Evolutionary conservation across 208 protist genomes (phyloP).

Genomic region (Endotrypanum monterogeii): DNA sequence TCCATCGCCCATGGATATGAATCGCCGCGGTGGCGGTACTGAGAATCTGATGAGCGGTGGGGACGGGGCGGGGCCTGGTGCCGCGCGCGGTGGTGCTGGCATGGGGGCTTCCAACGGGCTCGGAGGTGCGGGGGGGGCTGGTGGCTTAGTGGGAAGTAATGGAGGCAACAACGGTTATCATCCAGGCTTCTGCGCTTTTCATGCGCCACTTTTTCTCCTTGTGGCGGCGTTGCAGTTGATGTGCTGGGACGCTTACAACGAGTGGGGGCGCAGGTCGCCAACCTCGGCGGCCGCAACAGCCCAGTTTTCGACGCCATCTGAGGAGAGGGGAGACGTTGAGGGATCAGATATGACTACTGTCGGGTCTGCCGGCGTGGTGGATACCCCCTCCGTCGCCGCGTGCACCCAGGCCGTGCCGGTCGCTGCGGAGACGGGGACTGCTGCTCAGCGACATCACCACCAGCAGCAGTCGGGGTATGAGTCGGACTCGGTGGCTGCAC

Average conservation of each 20-base stretch:
- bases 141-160: not conserved
- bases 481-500: not conserved
- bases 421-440: constrained; percentile 15
- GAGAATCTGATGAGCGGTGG: constrained; percentile 6
- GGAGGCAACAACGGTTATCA: constrained; percentile 12
- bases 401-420: constrained; percentile 9
- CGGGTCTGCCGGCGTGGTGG: not conserved
- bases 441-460: not conserved
- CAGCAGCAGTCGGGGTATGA: constrained; percentile 4
- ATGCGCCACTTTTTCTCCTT: constrained; percentile 76
- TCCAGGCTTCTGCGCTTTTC: constrained; percentile 28
- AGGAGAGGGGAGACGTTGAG: not conserved
- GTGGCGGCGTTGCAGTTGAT: constrained; percentile 81
- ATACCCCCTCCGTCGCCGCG: not conserved
- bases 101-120: constrained; percentile 2
- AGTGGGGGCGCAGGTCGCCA: constrained; percentile 26
- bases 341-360: not conserved
- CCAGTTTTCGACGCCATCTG: not conserved
- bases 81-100: not conserved
- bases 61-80: constrained; percentile 5
- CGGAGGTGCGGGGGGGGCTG: constrained; percentile 3
- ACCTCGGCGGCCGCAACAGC: constrained; percentile 4
- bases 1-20: constrained; percentile 6
- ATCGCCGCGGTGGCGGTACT: constrained; percentile 3
- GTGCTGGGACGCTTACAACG: constrained; percentile 76